These are phyloP conservation scores for Moricandia arvensis DNA, from an alignment of 345 rosid genomes.

Conservation along the genomic window DNA sequence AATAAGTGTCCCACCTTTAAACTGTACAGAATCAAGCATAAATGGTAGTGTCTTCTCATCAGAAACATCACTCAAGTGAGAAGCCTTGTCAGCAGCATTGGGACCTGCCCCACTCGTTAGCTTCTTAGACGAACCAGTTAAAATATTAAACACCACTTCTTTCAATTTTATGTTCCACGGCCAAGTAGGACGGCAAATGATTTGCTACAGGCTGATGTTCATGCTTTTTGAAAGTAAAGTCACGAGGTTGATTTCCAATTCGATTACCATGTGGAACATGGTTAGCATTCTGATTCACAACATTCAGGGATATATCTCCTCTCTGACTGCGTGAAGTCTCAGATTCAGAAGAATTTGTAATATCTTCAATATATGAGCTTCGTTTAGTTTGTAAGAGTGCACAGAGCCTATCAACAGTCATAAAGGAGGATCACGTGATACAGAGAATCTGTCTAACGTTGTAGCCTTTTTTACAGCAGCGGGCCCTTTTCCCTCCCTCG, in stretches of 20 bases:
- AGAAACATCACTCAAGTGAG: constrained; percentile 65
- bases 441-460: constrained; percentile 32
- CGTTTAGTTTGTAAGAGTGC: constrained; percentile 39
- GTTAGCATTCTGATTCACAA: constrained; percentile 31
- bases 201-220: constrained; percentile 39
- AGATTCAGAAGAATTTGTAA: constrained; percentile 33
- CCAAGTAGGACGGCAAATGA: constrained; percentile 37
- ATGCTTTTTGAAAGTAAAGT: constrained; percentile 38
- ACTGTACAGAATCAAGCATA: constrained; percentile 85
- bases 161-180: constrained; percentile 42
- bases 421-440: constrained; percentile 63
- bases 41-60: constrained; percentile 70
- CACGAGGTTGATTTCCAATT: constrained; percentile 36
- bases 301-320: constrained; percentile 33
- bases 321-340: constrained; percentile 26
- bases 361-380: constrained; percentile 35
- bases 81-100: constrained; percentile 55
- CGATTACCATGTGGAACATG: constrained; percentile 38
- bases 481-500: not conserved
- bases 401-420: constrained; percentile 51
- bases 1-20: constrained; percentile 78
- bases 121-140: constrained; percentile 47
- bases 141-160: constrained; percentile 33
- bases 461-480: constrained; percentile 21
- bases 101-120: constrained; percentile 46